Base-by-base conservation (phyloP, 176 grass and related monocot species). In the Pontederia paniculata region DNA sequence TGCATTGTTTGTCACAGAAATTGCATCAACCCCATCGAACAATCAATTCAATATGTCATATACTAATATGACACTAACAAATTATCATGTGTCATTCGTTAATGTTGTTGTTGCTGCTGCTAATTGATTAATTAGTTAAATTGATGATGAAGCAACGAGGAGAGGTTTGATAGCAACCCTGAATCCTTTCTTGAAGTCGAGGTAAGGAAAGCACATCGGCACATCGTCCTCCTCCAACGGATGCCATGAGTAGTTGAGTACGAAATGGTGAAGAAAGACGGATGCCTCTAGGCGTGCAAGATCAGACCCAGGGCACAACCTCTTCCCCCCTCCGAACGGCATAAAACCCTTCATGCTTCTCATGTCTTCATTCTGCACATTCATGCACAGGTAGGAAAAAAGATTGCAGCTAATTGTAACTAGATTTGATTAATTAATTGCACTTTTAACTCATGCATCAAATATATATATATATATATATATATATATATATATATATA, bases 131-230 rank as follows among this genome's bases (percentile, higher is more conserved):
- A 31, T 31, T 31, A 31, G 25, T 31, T 31, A 31, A 31, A 31
- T 31, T 31, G 25, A 31, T 31, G 25, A 50, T 50, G 48, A 11
- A 50, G 12, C 48, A n/a, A 0, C 17, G 12, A 65, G 45, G 12
- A 65, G 45, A 17, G 62, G 62, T 49, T 49, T 21, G 48, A 65
- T 50, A 1, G 45, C 62, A 28, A 65, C 17, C 16, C 50, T 43
- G 10, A 65, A 15, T 17, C 62, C 62, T 0, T 65, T 15, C 22
- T 65, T 65, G 20, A 65, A 65, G 21, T 65, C 62, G 22, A 65
- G 14, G 62, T 50, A 65, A 10, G 62, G 62, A 44, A 65, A 65
- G 62, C 44, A 65, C 45, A 50, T 49, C 45, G 45, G 62, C 62
- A 10, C 48, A 4, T 65, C 62, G 22, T 65, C 46, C 1, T 65